Evolutionary conservation across 1,139 yeast species (phyloP).

Genomic region (Yarrowia galli): DNA sequence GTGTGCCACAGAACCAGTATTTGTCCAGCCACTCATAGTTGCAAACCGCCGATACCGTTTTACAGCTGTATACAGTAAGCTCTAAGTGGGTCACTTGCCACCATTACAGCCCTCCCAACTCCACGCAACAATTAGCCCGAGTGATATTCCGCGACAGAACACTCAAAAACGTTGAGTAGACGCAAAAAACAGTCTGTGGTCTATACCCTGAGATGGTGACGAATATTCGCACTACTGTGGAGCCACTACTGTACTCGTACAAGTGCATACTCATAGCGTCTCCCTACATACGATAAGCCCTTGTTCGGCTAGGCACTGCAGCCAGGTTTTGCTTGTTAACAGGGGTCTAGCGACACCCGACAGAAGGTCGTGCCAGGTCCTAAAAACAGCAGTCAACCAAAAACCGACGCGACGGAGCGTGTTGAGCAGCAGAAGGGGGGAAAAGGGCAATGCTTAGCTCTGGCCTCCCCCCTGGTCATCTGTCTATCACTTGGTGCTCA

Average conservation of each 20-base stretch:
- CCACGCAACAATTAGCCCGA: not conserved
- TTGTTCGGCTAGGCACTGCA: conserved; percentile 15
- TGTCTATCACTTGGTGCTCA: not conserved
- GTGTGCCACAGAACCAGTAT: too few relatives aligned
- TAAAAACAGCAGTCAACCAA: not conserved
- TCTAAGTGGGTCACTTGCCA: not conserved
- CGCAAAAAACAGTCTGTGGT: too few relatives aligned
- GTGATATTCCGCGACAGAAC: not conserved
- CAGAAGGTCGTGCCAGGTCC: not conserved
- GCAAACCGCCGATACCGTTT: too few relatives aligned
- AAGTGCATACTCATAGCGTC: not conserved
- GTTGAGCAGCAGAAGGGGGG: not conserved
- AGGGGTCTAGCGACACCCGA: conserved; percentile 1
- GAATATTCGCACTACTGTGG: too few relatives aligned
- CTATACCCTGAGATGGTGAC: too few relatives aligned
- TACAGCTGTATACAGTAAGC: too few relatives aligned
- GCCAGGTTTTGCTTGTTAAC: not conserved
- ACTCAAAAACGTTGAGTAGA: not conserved
- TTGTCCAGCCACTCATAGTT: too few relatives aligned
- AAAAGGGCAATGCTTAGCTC: not conserved
- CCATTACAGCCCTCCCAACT: not conserved
- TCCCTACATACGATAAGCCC: conserved; percentile 19
- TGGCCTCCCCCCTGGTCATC: not conserved
- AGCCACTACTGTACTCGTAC: not conserved
- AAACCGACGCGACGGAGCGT: not conserved